Conservation (phyloP, 2,329 filamentous ascomycete species). For the Didymella sp. region DNA sequence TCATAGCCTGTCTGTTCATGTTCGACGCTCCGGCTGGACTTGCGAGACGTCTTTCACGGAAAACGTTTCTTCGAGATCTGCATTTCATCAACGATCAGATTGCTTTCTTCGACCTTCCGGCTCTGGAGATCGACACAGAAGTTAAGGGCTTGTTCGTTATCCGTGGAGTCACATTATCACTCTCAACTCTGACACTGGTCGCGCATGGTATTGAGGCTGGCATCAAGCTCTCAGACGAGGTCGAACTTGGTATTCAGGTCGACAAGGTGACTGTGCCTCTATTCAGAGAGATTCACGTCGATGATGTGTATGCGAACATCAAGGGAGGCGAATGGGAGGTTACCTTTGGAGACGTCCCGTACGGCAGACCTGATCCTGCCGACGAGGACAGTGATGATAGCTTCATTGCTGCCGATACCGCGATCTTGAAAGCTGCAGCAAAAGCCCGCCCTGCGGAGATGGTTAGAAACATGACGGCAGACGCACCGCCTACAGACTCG, state of each 20-base stretch:
- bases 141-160: conserved; percentile 61
- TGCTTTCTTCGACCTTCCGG: conserved; percentile 58
- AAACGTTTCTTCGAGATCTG: conserved; percentile 50
- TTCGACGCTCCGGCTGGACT: conserved; percentile 52
- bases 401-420: conserved; percentile 55
- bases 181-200: conserved; percentile 58
- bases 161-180: conserved; percentile 59
- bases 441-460: conserved; percentile 27
- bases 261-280: conserved; percentile 59
- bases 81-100: conserved; percentile 62
- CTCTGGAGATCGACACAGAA: conserved; percentile 62
- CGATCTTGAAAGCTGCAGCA: conserved; percentile 55
- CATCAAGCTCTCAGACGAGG: conserved; percentile 60
- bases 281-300: conserved; percentile 59
- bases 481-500: conserved; percentile 42
- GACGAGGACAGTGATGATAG: conserved; percentile 49
- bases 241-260: conserved; percentile 60
- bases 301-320: conserved; percentile 62
- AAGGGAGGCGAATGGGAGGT: conserved; percentile 62
- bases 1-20: conserved; percentile 56
- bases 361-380: conserved; percentile 36
- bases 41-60: conserved; percentile 47
- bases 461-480: conserved; percentile 51
- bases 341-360: conserved; percentile 52
- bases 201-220: conserved; percentile 63